Evolutionary conservation across 1,284 basidiomycete genomes (phyloP).

Genomic region (Hypsizygus ulmarius): DNA sequence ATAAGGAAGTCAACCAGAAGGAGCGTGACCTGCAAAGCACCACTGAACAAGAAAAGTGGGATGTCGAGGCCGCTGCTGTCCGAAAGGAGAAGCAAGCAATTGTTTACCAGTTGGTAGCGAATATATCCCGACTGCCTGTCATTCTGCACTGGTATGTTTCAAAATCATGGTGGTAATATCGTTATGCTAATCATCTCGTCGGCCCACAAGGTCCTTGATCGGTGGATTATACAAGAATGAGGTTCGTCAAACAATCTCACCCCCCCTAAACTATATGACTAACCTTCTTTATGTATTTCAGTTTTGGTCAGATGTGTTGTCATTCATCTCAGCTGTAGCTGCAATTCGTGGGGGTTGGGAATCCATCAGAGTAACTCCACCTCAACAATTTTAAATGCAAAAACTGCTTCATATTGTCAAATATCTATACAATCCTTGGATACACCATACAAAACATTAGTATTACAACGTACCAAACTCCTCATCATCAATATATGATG

Average conservation of each 20-base stretch:
- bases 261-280: no score
- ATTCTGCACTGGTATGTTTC: slow-evolving; percentile 13
- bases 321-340: slow-evolving; percentile 18
- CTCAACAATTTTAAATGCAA: neutral
- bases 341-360: slow-evolving; percentile 21
- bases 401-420: neutral
- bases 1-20: slow-evolving; percentile 3
- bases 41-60: neutral
- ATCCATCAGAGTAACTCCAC: slow-evolving; percentile 9
- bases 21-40: neutral
- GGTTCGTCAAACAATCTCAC: neutral
- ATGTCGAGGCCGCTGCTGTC: neutral
- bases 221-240: slow-evolving; percentile 19
- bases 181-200: neutral
- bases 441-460: neutral
- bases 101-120: slow-evolving; percentile 12
- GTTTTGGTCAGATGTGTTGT: slow-evolving; percentile 14
- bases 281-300: slow-evolving; percentile 3
- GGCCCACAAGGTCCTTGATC: slow-evolving; percentile 17
- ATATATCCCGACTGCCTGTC: slow-evolving; percentile 18
- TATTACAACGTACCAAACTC: no score
- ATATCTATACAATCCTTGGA: neutral
- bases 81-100: slow-evolving; percentile 13
- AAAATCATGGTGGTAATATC: neutral
- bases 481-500: neutral